Evolutionary conservation across 495 filamentous ascomycete genomes (phyloP).

Genomic region (Hypoxylon rickii): DNA sequence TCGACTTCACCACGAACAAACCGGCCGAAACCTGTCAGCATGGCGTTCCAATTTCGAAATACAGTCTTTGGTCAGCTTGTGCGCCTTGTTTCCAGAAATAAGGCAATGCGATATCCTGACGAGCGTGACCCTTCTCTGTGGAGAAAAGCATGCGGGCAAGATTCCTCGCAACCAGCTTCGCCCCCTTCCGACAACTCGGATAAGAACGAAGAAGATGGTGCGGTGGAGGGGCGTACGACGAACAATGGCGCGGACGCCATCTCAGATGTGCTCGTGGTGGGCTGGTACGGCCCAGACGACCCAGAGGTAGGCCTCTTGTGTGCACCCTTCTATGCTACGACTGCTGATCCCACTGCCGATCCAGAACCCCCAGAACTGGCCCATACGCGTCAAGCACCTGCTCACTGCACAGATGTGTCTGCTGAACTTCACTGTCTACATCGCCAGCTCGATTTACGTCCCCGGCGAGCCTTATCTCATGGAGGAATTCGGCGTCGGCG

Average conservation of each 20-base stretch:
- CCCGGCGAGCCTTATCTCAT: conserved; percentile 43
- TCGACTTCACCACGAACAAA: too few relatives aligned
- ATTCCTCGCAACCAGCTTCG: not conserved
- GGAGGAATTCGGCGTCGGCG: conserved; percentile 46
- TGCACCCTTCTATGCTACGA: not conserved
- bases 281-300: conserved; percentile 35
- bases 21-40: too few relatives aligned
- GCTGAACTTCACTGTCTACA: conserved; percentile 36
- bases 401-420: conserved; percentile 30
- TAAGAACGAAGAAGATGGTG: not conserved
- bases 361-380: conserved; percentile 38
- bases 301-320: conserved; percentile 23
- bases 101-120: conserved; percentile 24
- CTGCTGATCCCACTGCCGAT: not conserved
- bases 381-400: conserved; percentile 13
- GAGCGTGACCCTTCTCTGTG: conserved; percentile 23
- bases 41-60: conserved; percentile 19
- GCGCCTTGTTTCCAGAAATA: conserved; percentile 22
- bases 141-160: not conserved
- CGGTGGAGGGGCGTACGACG: not conserved
- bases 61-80: conserved; percentile 26
- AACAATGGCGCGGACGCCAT: not conserved
- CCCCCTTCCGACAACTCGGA: not conserved
- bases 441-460: conserved; percentile 50
- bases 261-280: conserved; percentile 13